These are phyloP conservation scores for Phytopythium boreale DNA, from an alignment of 352 stramenopile genomes.

Conservation along the genomic window DNA sequence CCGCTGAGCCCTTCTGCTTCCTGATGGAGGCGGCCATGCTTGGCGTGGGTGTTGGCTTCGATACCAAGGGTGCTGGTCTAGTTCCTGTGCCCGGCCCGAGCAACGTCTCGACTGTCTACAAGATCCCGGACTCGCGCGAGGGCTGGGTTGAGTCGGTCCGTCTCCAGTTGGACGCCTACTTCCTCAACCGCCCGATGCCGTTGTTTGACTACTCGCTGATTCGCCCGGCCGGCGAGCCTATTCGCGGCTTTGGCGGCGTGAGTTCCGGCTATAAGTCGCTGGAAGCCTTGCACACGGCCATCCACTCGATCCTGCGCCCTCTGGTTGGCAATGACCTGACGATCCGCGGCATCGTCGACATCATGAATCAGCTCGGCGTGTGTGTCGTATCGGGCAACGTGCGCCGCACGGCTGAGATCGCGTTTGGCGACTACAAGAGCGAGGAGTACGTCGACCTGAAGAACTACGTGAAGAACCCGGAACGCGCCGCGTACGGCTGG, in stretches of 20 bases:
- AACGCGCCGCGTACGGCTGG: slow-evolving; percentile 88
- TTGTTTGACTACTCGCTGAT: slow-evolving; percentile 86
- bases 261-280: slow-evolving; percentile 82
- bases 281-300: slow-evolving; percentile 58
- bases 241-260: slow-evolving; percentile 90
- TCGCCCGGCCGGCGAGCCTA: slow-evolving; percentile 76
- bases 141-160: slow-evolving; percentile 88
- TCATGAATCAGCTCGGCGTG: slow-evolving; percentile 91
- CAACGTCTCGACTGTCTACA: slow-evolving; percentile 16
- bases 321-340: slow-evolving; percentile 53
- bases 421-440: slow-evolving; percentile 87
- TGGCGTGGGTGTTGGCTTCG: slow-evolving; percentile 92
- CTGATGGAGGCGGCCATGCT: slow-evolving; percentile 96
- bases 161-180: slow-evolving; percentile 84
- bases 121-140: slow-evolving; percentile 65
- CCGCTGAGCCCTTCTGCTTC: slow-evolving; percentile 90
- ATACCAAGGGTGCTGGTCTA: slow-evolving; percentile 86
- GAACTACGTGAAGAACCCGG: slow-evolving; percentile 89
- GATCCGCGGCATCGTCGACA: slow-evolving; percentile 84
- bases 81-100: slow-evolving; percentile 39
- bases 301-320: slow-evolving; percentile 53
- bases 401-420: slow-evolving; percentile 91
- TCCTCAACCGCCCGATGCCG: slow-evolving; percentile 35
- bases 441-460: slow-evolving; percentile 91
- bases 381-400: slow-evolving; percentile 94